These are phyloP conservation scores for Aspergillus sclerotialis DNA, from an alignment of 2,329 filamentous ascomycete genomes.

Conservation along the genomic window DNA sequence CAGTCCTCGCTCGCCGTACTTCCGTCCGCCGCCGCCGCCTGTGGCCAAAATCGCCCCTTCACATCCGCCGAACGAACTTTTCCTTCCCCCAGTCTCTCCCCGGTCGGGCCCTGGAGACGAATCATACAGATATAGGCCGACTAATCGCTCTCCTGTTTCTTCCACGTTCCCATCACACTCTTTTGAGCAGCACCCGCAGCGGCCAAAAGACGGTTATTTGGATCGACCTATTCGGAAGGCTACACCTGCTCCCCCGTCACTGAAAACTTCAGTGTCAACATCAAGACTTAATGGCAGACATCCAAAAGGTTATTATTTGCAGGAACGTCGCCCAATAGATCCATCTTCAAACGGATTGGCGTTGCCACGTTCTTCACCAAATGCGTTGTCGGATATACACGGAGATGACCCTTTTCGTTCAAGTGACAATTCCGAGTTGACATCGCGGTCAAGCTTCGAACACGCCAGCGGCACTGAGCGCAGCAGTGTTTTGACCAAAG, in stretches of 20 bases:
- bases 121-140: neutral
- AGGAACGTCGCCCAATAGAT: conserved; percentile 20
- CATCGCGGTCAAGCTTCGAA: conserved; percentile 52
- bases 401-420: conserved; percentile 39
- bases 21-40: conserved; percentile 16
- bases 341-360: conserved; percentile 15
- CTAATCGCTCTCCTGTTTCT: neutral
- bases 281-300: conserved; percentile 24
- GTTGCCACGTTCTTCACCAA: conserved; percentile 24
- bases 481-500: conserved; percentile 73
- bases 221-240: conserved; percentile 20
- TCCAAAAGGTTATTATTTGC: conserved; percentile 17
- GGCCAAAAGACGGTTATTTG: conserved; percentile 14
- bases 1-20: conserved; percentile 15
- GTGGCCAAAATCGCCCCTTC: conserved; percentile 10
- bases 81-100: conserved; percentile 6
- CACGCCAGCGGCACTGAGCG: conserved; percentile 64
- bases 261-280: conserved; percentile 32
- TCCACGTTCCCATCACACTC: conserved; percentile 3
- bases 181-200: conserved; percentile 11
- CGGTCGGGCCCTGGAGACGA: neutral
- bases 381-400: conserved; percentile 22
- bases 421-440: conserved; percentile 55
- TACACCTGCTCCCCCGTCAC: conserved; percentile 18
- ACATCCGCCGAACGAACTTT: conserved; percentile 9